These are phyloP conservation scores for Xylaria grammica DNA, from an alignment of 495 filamentous ascomycete species.

Conservation along the genomic window DNA sequence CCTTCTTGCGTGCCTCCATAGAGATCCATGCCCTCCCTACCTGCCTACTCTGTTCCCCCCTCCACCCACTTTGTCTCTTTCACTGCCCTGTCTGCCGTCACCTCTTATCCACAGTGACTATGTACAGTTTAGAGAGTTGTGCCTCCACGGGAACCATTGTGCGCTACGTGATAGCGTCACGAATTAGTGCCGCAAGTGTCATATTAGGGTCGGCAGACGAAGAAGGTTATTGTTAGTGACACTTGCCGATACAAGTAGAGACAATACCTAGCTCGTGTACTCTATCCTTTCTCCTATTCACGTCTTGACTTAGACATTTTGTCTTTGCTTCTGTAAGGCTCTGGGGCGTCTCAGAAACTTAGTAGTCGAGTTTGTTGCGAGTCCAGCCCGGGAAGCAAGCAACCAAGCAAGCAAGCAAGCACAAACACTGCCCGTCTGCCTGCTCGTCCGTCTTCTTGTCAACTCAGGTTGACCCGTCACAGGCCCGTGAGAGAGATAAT, in stretches of 20 bases:
- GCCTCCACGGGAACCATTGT: constrained; percentile 21
- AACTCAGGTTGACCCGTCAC: constrained; percentile 23
- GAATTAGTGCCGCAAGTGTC: constrained; percentile 19
- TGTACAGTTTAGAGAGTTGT: constrained; percentile 27
- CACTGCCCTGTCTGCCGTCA: constrained; percentile 39
- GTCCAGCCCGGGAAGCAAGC: neutral
- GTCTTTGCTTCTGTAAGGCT: constrained; percentile 24
- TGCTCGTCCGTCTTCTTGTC: constrained; percentile 18
- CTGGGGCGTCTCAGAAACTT: constrained; percentile 27
- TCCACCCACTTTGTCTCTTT: constrained; percentile 28
- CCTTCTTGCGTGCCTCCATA: constrained; percentile 38
- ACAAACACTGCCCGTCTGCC: neutral
- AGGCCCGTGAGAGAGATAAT: constrained; percentile 18
- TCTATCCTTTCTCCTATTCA: constrained; percentile 6
- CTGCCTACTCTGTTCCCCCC: constrained; percentile 42
- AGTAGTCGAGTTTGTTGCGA: constrained; percentile 30
- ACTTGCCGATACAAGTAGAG: constrained; percentile 19
- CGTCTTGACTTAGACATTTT: constrained; percentile 22
- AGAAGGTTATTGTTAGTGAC: constrained; percentile 17
- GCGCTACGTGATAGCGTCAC: constrained; percentile 19
- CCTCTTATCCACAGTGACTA: constrained; percentile 36
- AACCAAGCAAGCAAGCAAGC: no score
- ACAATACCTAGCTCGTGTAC: constrained; percentile 16
- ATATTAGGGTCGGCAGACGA: constrained; percentile 26
- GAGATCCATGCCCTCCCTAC: constrained; percentile 42